Percentiles rank a stretch among this genome's conserved stretches.
phyloP scores from a whole-genome alignment of 495 filamentous ascomycete genomes.

The Hypoxylon trugodes region DNA sequence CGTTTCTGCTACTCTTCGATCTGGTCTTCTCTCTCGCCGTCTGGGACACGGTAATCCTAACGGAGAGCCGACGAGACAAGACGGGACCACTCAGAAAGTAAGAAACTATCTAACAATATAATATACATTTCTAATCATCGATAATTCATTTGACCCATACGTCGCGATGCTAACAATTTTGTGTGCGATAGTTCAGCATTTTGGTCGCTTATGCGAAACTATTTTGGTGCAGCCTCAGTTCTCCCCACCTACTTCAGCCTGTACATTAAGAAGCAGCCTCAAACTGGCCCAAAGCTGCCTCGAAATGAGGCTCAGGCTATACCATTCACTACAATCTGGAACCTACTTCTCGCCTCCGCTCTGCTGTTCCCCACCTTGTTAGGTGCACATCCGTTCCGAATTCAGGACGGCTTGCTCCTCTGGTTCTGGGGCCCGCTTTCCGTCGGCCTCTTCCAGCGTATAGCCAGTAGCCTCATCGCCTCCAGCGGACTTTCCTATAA shows the following conservation, averaged over 20 bases:
- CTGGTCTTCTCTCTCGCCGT: conserved; percentile 19
- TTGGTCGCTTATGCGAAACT: conserved; percentile 27
- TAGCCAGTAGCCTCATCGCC: conserved; percentile 2
- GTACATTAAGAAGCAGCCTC: conserved; percentile 9
- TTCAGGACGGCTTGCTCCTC: conserved; percentile 4
- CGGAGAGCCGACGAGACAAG: conserved; percentile 15
- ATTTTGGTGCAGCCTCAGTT: conserved; percentile 18
- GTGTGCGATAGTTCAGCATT: conserved; percentile 6
- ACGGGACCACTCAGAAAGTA: conserved; percentile 21
- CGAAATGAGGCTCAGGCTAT: conserved; percentile 21
- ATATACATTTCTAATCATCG: not conserved
- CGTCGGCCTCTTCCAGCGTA: conserved; percentile 15
- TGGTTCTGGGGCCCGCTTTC: conserved; percentile 9
- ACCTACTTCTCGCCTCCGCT: not conserved
- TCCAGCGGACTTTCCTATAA: not conserved
- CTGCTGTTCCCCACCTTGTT: conserved; percentile 3
- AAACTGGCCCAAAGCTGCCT: conserved; percentile 9
- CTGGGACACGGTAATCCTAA: conserved; percentile 10
- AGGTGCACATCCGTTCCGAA: conserved; percentile 1
- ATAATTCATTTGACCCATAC: not conserved
- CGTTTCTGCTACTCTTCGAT: conserved; percentile 20
- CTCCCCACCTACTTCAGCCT: conserved; percentile 13
- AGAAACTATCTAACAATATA: too few species aligned
- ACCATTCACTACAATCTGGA: conserved; percentile 18
- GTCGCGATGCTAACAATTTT: not conserved